Base-by-base conservation (phyloP, 805 yeast species). In the Wickerhamiella occidentalis region DNA sequence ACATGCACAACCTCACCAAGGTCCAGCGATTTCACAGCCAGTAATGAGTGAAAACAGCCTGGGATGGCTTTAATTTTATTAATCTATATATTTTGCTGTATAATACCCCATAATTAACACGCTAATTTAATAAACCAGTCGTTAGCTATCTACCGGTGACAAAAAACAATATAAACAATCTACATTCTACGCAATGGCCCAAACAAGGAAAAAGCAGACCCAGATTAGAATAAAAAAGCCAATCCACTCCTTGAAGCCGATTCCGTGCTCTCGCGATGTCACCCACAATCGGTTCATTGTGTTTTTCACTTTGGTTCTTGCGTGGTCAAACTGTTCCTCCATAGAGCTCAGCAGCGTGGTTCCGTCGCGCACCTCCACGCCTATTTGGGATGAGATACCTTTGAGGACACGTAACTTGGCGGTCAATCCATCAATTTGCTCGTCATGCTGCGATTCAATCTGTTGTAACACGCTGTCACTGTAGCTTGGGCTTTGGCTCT, bases 371-470 rank as follows among this genome's bases (percentile, higher is more conserved):
- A 80, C 82, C 59, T 80, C 83, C 51, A 74, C 78, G 13, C 85
- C 85, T 74, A 80, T 80, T 55, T 66, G 72, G 42, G 72, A 44
- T 1, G 82, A 71, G 21, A 80, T 63, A 43, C 72, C 73, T 59
- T 80, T 81, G 49, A 82, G 64, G 25, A 76, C 68, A 45, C 68
- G 64, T 18, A 82, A 71, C 54, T 76, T 78, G 36, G 73, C 70
- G 29, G 74, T 68, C 73, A 82, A 74, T 1, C 71, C 65, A 19
- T 71, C 69, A 55, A 77, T 61, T 47, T 79, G 77, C 50, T 77
- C 81, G 30, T 78, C 83, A 52, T 74, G 74, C 59, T 82, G 88
- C 2, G 81, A 70, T 60, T 82, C 88, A 45, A 82, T 60, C 52
- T 76, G 78, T 18, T 81, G 73, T 56, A 79, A 58, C 50, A 73